A percentile compares a stretch with the other conserved stretches of the same genome.
Conservation (phyloP, 129 eudicot genomes). For the Artemisia tridentata region DNA sequence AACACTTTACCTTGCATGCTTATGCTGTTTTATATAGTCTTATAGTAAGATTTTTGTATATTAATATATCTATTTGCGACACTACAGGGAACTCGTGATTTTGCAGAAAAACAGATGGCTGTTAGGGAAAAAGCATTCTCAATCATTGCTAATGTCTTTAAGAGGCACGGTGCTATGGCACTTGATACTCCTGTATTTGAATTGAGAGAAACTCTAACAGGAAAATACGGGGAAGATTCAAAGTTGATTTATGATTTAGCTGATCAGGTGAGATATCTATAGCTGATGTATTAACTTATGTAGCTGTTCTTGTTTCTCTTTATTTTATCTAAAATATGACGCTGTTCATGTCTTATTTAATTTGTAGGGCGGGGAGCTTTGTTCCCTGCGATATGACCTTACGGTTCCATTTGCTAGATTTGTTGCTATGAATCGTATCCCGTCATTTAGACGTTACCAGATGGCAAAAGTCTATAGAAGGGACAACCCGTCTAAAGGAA, state of each 20-base stretch:
- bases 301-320: neutral
- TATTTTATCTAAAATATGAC: neutral
- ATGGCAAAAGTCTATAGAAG: conserved; percentile 89
- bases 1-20: neutral
- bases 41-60: neutral
- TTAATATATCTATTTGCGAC: conserved; percentile 9
- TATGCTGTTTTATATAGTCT: neutral
- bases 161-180: conserved; percentile 88
- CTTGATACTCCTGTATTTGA: conserved; percentile 98
- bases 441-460: conserved; percentile 84
- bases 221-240: conserved; percentile 97
- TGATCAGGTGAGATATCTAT: conserved; percentile 60
- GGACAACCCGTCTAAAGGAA: conserved; percentile 94
- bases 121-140: conserved; percentile 80
- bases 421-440: conserved; percentile 89
- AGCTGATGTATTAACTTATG: neutral
- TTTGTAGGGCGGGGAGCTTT: conserved; percentile 95
- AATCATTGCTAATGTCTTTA: conserved; percentile 62
- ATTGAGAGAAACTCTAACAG: conserved; percentile 85
- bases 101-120: conserved; percentile 91
- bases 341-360: neutral
- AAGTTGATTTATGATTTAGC: conserved; percentile 92
- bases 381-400: conserved; percentile 90
- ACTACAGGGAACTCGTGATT: conserved; percentile 91
- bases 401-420: conserved; percentile 95